Evolutionary conservation across 1,284 basidiomycete species (phyloP).

Genomic region (Erythrobasidium hasegawianum): DNA sequence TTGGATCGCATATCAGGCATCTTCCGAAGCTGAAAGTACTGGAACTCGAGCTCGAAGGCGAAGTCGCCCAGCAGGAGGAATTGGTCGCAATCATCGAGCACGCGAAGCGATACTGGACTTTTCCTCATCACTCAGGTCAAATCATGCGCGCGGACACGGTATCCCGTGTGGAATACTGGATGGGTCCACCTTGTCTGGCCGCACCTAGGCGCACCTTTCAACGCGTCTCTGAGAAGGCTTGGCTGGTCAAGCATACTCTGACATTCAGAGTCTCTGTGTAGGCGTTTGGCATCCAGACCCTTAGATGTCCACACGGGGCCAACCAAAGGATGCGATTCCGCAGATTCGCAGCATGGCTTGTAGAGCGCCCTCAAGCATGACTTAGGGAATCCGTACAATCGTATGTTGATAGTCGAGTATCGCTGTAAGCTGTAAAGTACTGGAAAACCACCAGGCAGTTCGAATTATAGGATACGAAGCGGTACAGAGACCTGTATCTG

Average conservation of each 20-base stretch:
- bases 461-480: too few relatives aligned
- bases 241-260: slow-evolving; percentile 15
- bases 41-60: slow-evolving; percentile 15
- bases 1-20: slow-evolving; percentile 26
- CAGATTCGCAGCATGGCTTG: too few relatives aligned
- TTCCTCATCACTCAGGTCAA: slow-evolving; percentile 20
- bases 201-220: background rate
- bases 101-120: slow-evolving; percentile 22
- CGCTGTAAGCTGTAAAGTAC: too few relatives aligned
- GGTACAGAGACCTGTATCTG: too few relatives aligned
- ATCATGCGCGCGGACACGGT: background rate
- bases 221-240: slow-evolving; percentile 8
- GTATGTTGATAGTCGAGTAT: too few relatives aligned
- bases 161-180: slow-evolving; percentile 8
- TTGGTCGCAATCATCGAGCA: slow-evolving; percentile 16
- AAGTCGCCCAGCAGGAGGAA: slow-evolving; percentile 12
- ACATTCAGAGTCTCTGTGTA: background rate
- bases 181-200: slow-evolving; percentile 26
- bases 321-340: too few relatives aligned
- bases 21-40: slow-evolving; percentile 5
- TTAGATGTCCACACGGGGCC: too few relatives aligned
- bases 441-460: too few relatives aligned
- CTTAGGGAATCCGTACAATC: too few relatives aligned
- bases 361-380: too few relatives aligned
- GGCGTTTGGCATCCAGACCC: too few relatives aligned